Base-by-base conservation (phyloP, 1,284 basidiomycete genomes). In the Fistulina hepatica region DNA sequence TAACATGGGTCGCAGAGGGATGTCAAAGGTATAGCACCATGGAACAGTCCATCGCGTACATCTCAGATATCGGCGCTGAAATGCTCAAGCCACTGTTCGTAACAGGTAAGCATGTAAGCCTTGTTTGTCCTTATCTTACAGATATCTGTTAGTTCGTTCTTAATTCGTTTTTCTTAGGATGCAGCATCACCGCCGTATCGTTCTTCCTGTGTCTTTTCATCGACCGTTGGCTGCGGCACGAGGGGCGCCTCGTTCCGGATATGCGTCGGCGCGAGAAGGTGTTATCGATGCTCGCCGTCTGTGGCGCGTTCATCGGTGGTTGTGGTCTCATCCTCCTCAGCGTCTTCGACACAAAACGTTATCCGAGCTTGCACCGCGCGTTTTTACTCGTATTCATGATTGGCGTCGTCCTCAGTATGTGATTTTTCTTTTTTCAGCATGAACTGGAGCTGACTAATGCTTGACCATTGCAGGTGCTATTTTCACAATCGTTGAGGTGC, bases 21-120 rank as follows among this genome's bases (percentile, higher is more conserved):
- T 56, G 56, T 19, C 63, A 61, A 7, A 53, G 49, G 48, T 62
- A 63, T 40, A 49, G 50, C 17, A 61, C 64, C 5, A 60, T 64
- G 54, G 67, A 75, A 22, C 69, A 69, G 23, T 58, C 53, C 4
- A 72, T 84, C 37, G 73, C 75, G 9, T 83, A 79, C 54, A 82
- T 84, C 35, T 82, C 79, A 16, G 81, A 84, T 50, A 57, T 84
- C 22, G 81, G 76, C 15, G 81, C 81, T 16, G 68, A 68, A 47
- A 63, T 67, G 31, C 59, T 85, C 22, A 83, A 84, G 51, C 81
- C 81, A 5, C 63, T 85, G 21, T 85, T 85, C 50, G 60, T 84
- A 30, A 59, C 64, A 6, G 45, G 45, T 8, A n/a, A n/a, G n/a
- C n/a, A n/a, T n/a, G n/a, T n/a, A n/a, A n/a, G n/a, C n/a, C n/a